phyloP scores from a whole-genome alignment of 1,284 basidiomycete species.

The Cerrena zonata region DNA sequence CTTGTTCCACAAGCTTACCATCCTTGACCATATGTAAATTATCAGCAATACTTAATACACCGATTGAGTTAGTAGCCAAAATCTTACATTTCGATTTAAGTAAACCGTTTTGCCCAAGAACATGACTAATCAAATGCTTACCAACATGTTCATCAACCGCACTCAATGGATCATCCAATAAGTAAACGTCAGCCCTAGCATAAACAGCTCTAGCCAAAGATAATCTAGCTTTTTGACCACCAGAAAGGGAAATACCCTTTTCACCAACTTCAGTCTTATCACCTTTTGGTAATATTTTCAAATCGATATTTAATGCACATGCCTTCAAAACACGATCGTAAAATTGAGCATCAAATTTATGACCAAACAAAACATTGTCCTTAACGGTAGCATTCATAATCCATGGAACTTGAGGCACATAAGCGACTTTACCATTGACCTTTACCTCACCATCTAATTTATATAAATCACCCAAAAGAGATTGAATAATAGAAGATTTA shows the following conservation, averaged over 20 bases:
- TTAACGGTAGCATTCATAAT: slow-evolving; percentile 70
- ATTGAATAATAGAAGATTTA: slow-evolving; percentile 39
- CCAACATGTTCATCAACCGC: slow-evolving; percentile 72
- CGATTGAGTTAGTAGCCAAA: slow-evolving; percentile 71
- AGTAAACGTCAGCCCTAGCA: slow-evolving; percentile 64
- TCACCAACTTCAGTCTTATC: slow-evolving; percentile 80
- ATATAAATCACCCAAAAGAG: not conserved
- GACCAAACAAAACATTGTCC: slow-evolving; percentile 64
- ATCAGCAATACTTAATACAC: slow-evolving; percentile 59
- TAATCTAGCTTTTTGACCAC: slow-evolving; percentile 61
- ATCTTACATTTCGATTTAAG: slow-evolving; percentile 62
- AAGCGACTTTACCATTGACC: slow-evolving; percentile 53
- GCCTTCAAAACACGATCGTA: slow-evolving; percentile 42
- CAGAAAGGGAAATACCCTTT: slow-evolving; percentile 67
- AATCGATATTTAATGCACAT: slow-evolving; percentile 60
- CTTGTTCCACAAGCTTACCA: slow-evolving; percentile 58
- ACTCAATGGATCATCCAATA: slow-evolving; percentile 65
- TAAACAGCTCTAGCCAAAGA: slow-evolving; percentile 78
- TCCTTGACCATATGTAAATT: slow-evolving; percentile 73
- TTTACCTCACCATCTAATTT: not conserved
- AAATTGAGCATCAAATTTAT: slow-evolving; percentile 49
- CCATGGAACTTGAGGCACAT: slow-evolving; percentile 77
- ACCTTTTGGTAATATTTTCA: slow-evolving; percentile 61
- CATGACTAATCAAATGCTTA: slow-evolving; percentile 54
- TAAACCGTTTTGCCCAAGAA: slow-evolving; percentile 52